phyloP scores from a whole-genome alignment of 192 early-diverging fungal species.

The Podila epigama region DNA sequence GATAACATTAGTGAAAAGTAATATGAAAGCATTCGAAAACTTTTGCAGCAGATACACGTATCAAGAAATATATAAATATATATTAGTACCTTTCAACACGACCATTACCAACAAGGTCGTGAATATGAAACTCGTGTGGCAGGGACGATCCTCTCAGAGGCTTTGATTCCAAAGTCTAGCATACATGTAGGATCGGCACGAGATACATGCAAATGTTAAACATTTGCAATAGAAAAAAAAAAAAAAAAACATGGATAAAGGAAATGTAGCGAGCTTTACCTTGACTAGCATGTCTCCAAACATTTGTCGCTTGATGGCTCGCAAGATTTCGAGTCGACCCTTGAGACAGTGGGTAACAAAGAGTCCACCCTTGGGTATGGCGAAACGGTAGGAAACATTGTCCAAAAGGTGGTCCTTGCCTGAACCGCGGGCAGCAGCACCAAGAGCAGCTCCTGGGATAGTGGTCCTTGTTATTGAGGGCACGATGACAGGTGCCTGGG shows the following conservation, averaged over 20 bases:
- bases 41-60: too few relatives aligned
- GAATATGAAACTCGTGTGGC: constrained; percentile 52
- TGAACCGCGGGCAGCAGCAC: neutral
- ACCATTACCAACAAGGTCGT: constrained; percentile 59
- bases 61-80: neutral
- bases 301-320: constrained; percentile 50
- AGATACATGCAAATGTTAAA: neutral
- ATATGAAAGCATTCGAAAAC: too few relatives aligned
- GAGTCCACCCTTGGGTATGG: constrained; percentile 48
- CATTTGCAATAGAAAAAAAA: neutral
- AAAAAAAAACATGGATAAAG: neutral
- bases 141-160: constrained; percentile 46
- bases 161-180: constrained; percentile 46
- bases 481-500: neutral
- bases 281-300: constrained; percentile 55
- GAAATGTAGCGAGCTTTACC: constrained; percentile 15
- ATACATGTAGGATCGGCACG: neutral
- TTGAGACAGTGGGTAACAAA: constrained; percentile 53
- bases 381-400: constrained; percentile 50
- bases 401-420: constrained; percentile 17
- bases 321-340: constrained; percentile 54
- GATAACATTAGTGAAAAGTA: too few relatives aligned
- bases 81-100: constrained; percentile 51
- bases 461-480: neutral
- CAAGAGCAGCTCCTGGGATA: neutral